Base-by-base conservation (phyloP, 441 rosid genomes). In the Erodium chrysanthum region DNA sequence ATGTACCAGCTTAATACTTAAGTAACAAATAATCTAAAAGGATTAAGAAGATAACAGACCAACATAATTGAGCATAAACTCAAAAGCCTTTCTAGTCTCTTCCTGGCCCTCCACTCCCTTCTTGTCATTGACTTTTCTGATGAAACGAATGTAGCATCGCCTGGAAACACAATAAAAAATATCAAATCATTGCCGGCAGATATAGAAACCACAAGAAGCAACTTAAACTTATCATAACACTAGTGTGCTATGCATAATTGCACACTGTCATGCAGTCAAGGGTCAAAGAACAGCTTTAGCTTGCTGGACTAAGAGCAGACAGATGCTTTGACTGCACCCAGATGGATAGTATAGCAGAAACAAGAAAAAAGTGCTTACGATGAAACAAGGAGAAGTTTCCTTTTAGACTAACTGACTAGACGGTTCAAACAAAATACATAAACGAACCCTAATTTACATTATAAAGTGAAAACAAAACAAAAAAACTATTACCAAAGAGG, bases 61-160 rank as follows among this genome's bases (percentile, higher is more conserved):
- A 23, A 93, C 85, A 82, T 84, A 88, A 69, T 85, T 82, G 60
- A 93, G 96, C 90, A 82, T 88, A 79, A 90, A 93, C 72, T 89
- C 92, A 78, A 88, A 91, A 71, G 98, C 96, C 81, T 87, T 90
- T 71, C 84, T 85, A 66, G 91, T 93, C 83, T 93, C 98, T 76
- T 91, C 97, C 68, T 90, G 90, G 65, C 98, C 96, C 80, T 90
- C 96, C 7, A 69, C 72, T 44, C 96, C 96, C 75, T 87, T 93
- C 84, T 84, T 90, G 74, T 91, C 98, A 52, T 93, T 87, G 74
- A 84, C 91, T 81, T 87, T 93, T 80, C 90, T 81, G 72, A 93
- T 85, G 85, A 87, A 93, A 17, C 92, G 93, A 76, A 93, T 93
- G 73, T 93, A 90, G 82, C 91, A 93, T 71, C 88, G 87, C 98